phyloP scores from a whole-genome alignment of 2,329 filamentous ascomycete genomes.

The Lasiodiplodia gonubiensis region DNA sequence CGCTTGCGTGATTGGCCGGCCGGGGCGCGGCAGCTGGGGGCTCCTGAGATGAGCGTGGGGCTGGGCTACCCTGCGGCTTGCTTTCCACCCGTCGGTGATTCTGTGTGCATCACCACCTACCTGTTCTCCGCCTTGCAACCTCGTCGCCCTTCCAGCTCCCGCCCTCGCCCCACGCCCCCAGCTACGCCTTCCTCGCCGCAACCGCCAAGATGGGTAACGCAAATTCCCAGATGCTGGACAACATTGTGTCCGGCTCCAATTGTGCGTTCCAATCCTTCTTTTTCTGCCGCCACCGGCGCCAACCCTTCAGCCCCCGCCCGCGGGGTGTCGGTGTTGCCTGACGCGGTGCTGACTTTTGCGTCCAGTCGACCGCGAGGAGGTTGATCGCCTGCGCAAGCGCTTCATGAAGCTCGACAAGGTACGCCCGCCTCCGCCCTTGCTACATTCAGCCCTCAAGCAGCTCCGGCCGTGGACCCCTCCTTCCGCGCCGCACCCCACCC shows the following conservation, averaged over 20 bases:
- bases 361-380: slow-evolving; percentile 95
- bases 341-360: neutral
- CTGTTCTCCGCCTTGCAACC: neutral
- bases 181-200: slow-evolving; percentile 1
- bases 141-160: no score
- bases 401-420: slow-evolving; percentile 99
- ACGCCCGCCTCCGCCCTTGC: slow-evolving; percentile 36
- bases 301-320: slow-evolving; percentile 5
- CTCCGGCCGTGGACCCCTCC: neutral
- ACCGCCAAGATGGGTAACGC: slow-evolving; percentile 57
- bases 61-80: slow-evolving; percentile 8
- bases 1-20: slow-evolving; percentile 14
- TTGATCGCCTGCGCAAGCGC: slow-evolving; percentile 91
- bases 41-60: slow-evolving; percentile 28
- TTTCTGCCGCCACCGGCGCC: neutral
- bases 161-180: slow-evolving; percentile 25
- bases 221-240: slow-evolving; percentile 79
- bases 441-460: neutral
- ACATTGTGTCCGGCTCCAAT: slow-evolving; percentile 95
- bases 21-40: neutral
- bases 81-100: neutral
- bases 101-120: slow-evolving; percentile 12
- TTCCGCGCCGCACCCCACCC: neutral
- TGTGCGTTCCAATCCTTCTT: slow-evolving; percentile 64
- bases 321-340: slow-evolving; percentile 19